Evolutionary conservation across 768 basidiomycete species (phyloP), one percentile per base, ranked within the genome.

Genomic region (Boletus coccyginus): DNA sequence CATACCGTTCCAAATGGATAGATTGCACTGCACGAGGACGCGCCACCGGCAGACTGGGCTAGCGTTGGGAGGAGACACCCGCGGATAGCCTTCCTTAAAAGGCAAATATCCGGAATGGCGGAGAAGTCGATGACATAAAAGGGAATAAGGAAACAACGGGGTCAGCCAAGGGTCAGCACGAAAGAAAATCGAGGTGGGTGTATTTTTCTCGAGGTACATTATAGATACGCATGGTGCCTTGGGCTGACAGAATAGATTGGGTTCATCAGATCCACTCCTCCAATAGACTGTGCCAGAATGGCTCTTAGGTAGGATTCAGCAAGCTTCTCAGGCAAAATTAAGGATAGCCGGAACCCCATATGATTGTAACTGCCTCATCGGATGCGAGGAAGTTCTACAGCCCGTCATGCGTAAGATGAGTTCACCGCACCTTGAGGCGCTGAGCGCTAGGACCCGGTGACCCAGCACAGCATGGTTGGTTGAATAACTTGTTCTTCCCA

Each of bases 221-320:
- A 27, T 27, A 27, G 5, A 27, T 35, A 35, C 33, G 56, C 27
- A 27, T 27, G n/a, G 27, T 60, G 40, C 61, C 61, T 63, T 14
- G 38, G 43, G 41, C n/a, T n/a, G n/a, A n/a, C n/a, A n/a, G n/a
- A n/a, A 31, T 50, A 66, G 66, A 68, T 68, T 66, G 60, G 44
- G 59, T 63, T 69, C 67, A 14, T n/a, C 13, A 59, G 66, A 66
- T 66, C 44, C 51, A 48, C 32, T 24, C 21, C 48, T 40, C 46
- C 17, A 41, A 41, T 10, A 47, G 45, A 32, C 53, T 51, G n/a
- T n/a, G 53, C 33, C 55, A 17, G 55, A 54, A 64, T 66, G 67
- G 38, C 58, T 49, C 55, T n/a, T n/a, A n/a, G n/a, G n/a, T n/a
- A n/a, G n/a, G n/a, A n/a, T n/a, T n/a, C n/a, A n/a, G n/a, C n/a